Percentiles rank a stretch among this genome's conserved stretches.
Conservation (phyloP, 176 grass and related monocot species). For the Elaeis guineensis region DNA sequence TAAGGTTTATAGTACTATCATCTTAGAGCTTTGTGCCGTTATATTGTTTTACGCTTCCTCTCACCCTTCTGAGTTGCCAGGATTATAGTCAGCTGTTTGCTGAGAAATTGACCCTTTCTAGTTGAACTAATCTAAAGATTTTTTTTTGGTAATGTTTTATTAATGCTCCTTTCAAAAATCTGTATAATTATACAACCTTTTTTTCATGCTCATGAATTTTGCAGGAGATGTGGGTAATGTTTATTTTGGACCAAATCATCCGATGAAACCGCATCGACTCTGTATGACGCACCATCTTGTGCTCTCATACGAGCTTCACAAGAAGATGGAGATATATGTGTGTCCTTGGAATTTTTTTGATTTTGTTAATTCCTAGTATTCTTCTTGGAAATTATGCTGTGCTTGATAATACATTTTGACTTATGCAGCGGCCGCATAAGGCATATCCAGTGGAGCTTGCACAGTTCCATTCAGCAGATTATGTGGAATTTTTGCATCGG, state of each 20-base stretch:
- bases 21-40: too few species aligned
- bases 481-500: constrained; percentile 97
- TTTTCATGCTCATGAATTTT: constrained; percentile 12
- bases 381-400: constrained; percentile 3
- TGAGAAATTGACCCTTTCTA: too few species aligned
- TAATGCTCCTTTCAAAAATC: too few species aligned
- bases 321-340: constrained; percentile 99
- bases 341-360: constrained; percentile 29
- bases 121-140: too few species aligned
- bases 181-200: not conserved
- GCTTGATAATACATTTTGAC: constrained; percentile 6
- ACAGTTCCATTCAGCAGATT: constrained; percentile 95
- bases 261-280: constrained; percentile 97
- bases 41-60: too few species aligned
- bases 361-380: constrained; percentile 3
- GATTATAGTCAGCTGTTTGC: too few species aligned
- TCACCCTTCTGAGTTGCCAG: too few species aligned
- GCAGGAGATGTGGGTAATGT: constrained; percentile 93
- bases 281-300: constrained; percentile 99
- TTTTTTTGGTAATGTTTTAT: too few species aligned
- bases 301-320: constrained; percentile 86
- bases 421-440: constrained; percentile 92
- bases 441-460: constrained; percentile 94
- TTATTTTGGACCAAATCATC: constrained; percentile 98
- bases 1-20: too few species aligned